Evolutionary conservation across 1,284 basidiomycete species (phyloP), one percentile per base, ranked within the genome.

Genomic region (Pterulicium gracile): DNA sequence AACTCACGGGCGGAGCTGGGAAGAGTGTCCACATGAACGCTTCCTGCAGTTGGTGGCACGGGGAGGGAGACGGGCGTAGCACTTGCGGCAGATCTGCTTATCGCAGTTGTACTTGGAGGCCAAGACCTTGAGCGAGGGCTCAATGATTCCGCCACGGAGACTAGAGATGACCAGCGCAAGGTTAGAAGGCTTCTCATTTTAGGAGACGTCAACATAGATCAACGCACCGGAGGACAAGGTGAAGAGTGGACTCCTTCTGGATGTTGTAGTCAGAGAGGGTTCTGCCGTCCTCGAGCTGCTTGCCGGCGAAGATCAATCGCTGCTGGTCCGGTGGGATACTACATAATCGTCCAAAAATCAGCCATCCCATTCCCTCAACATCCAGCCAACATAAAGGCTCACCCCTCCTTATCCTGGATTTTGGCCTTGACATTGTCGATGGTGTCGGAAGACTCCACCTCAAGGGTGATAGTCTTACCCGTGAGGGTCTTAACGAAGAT

Each of bases 1-100:
- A 7, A 81, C 85, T 64, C 53, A 90, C 87, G 93, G 92, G 69
- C 93, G 88, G 73, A 96, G 89, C 67, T 96, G 91, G 52, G 86
- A 88, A 50, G 90, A 92, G 73, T 94, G 93, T 34, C 92, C 92
- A 62, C 90, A 94, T 56, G 77, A 74, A 54, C 86, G 74, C 75
- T 96, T 95, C 64, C 93, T 80, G 83, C 95, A 98, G 82, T 98
- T 98, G 75, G 93, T 97, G 42, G 95, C 95, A 71, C 95, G 92
- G 49, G 93, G 94, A 57, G 95, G 94, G 58, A 98, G 93, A 63
- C 96, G 95, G 47, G 95, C 95, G 71, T 98, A 98, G 78, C 96
- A 98, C 72, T 98, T 98, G 69, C 95, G 93, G 82, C 95, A 98
- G 62, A 98, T 96, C 65, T 93, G 88, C 77, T 94, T 93, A 70